Percentiles rank a stretch among this genome's conserved stretches.
Evolutionary conservation across 1,139 yeast species (phyloP).

Genomic region (Geotrichum citri-aurantii): DNA sequence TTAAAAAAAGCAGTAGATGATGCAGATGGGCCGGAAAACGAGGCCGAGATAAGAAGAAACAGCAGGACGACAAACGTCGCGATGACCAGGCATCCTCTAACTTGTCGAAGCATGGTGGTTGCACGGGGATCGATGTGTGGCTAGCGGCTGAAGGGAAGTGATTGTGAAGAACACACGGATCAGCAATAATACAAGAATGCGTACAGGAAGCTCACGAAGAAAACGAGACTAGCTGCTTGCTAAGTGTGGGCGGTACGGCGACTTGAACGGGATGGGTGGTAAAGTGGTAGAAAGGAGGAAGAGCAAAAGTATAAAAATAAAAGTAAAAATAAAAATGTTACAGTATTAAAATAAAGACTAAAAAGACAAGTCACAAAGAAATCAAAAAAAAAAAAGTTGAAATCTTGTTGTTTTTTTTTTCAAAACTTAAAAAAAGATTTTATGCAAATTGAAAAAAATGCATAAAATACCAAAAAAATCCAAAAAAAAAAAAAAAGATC

Average conservation of each 20-base stretch:
- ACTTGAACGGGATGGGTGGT: background rate
- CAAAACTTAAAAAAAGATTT: background rate
- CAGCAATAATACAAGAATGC: background rate
- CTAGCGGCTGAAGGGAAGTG: background rate
- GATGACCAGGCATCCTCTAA: constrained; percentile 1
- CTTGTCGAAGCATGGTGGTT: constrained; percentile 1
- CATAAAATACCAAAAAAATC: too few species aligned
- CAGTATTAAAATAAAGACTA: background rate
- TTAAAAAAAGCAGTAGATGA: constrained; percentile 8
- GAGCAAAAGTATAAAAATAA: background rate
- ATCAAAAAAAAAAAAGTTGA: background rate
- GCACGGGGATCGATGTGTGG: background rate
- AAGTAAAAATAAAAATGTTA: background rate
- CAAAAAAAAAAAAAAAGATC: background rate
- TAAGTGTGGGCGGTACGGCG: background rate
- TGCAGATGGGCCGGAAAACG: constrained; percentile 3
- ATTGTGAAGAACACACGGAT: background rate
- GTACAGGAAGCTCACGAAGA: background rate
- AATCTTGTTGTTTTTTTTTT: background rate
- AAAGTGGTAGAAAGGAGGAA: background rate
- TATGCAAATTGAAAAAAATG: background rate
- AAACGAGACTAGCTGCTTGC: background rate
- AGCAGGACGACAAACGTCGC: constrained; percentile 6
- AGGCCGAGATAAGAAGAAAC: background rate
- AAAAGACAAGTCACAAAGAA: background rate